Conservation (phyloP, 352 stramenopile species). For the Achlya hypogyna region DNA sequence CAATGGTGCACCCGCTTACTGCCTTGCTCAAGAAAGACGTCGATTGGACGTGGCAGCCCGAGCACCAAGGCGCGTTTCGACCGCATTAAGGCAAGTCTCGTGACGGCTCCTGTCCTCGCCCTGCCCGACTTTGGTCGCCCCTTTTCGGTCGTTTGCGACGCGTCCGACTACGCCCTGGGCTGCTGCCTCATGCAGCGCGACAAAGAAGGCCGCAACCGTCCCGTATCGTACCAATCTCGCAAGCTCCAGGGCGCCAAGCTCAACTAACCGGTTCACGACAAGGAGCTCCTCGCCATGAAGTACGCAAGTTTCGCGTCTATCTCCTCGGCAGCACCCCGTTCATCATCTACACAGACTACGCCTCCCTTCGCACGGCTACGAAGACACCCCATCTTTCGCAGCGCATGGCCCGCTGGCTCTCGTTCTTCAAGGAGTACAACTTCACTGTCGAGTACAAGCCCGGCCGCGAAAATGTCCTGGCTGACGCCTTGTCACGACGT, state of each 20-base stretch:
- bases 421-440: constrained; percentile 28
- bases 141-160: constrained; percentile 27
- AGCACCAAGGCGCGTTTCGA: no score
- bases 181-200: constrained; percentile 22
- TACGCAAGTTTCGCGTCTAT: constrained; percentile 30
- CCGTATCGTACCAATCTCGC: constrained; percentile 25
- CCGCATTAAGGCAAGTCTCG: no score
- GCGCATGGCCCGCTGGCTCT: constrained; percentile 24
- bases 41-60: no score
- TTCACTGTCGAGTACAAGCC: constrained; percentile 26
- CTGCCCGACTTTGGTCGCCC: no score
- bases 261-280: constrained; percentile 27
- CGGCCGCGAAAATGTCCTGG: constrained; percentile 22
- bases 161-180: constrained; percentile 23
- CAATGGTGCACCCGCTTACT: no score
- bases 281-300: constrained; percentile 24
- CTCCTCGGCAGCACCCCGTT: constrained; percentile 23
- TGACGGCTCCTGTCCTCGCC: no score
- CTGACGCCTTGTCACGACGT: constrained; percentile 27
- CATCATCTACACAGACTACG: constrained; percentile 26
- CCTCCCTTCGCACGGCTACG: constrained; percentile 17
- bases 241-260: constrained; percentile 22
- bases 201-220: constrained; percentile 18
- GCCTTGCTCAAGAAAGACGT: no score
- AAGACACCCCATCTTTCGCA: constrained; percentile 19